A percentile compares a stretch with the other conserved stretches of the same genome.
phyloP scores from a whole-genome alignment of 805 yeast species.

The Yamadazyma takamatsuzukensis region DNA sequence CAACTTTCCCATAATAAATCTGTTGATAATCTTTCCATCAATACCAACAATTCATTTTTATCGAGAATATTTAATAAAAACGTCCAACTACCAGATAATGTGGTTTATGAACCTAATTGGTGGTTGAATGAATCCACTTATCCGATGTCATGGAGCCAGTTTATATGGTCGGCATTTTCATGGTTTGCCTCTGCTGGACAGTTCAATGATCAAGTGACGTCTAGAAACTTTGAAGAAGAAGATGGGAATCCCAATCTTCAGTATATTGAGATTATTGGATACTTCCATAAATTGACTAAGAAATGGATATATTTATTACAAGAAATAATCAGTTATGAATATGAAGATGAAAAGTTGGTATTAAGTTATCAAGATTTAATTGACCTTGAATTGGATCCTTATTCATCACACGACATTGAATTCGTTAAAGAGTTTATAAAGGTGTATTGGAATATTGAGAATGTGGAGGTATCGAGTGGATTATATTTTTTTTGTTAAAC shows the following conservation, averaged over 20 bases:
- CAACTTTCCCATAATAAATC: slow-evolving; percentile 7
- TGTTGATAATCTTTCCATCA: slow-evolving; percentile 15
- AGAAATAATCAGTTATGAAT: slow-evolving; percentile 30
- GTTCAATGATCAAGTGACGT: slow-evolving; percentile 11
- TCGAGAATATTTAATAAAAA: slow-evolving; percentile 10
- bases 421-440: slow-evolving; percentile 34
- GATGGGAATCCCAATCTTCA: slow-evolving; percentile 12
- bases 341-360: slow-evolving; percentile 17
- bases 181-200: slow-evolving; percentile 93
- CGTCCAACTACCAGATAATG: slow-evolving; percentile 4
- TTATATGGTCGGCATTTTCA: slow-evolving; percentile 64
- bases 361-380: slow-evolving; percentile 39
- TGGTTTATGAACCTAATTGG: slow-evolving; percentile 33
- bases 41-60: slow-evolving; percentile 21
- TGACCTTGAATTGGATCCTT: slow-evolving; percentile 43
- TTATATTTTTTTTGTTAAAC: slow-evolving; percentile 12
- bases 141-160: slow-evolving; percentile 52
- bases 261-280: slow-evolving; percentile 28
- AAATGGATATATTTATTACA: slow-evolving; percentile 35
- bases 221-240: slow-evolving; percentile 1
- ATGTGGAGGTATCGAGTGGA: slow-evolving; percentile 10
- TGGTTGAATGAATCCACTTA: slow-evolving; percentile 43
- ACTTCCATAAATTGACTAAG: slow-evolving; percentile 36
- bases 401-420: slow-evolving; percentile 32
- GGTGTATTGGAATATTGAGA: slow-evolving; percentile 22